A percentile compares a stretch with the other conserved stretches of the same genome.
Evolutionary conservation across 257 asterid genomes (phyloP).

Genomic region (Solanum lycopersicoides): DNA sequence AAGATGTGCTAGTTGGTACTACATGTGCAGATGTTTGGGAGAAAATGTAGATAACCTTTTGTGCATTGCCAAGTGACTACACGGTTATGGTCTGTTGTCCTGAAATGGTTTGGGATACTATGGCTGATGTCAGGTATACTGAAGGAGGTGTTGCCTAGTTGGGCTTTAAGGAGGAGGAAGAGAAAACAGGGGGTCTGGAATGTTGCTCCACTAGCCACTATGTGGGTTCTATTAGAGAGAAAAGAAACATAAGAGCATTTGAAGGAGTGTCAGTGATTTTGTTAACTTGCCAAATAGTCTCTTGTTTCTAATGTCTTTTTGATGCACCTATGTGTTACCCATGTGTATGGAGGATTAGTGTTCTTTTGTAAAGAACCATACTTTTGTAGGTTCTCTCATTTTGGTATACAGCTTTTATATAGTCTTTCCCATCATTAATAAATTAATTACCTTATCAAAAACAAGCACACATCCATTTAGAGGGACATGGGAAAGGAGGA

Average conservation of each 20-base stretch:
- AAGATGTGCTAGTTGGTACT: background rate
- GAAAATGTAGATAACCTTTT: background rate
- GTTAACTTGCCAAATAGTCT: background rate
- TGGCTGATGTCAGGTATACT: background rate
- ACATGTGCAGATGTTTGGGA: background rate
- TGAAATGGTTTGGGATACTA: background rate
- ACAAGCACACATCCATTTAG: background rate
- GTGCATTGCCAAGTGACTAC: background rate
- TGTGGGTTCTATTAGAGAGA: background rate
- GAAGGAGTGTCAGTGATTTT: background rate
- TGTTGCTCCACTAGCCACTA: background rate
- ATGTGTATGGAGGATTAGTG: background rate
- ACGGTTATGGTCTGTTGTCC: background rate
- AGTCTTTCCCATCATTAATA: background rate
- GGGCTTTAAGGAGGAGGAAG: background rate
- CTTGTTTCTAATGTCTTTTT: background rate
- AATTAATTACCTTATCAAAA: background rate
- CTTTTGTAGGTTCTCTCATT: background rate
- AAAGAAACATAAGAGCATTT: background rate
- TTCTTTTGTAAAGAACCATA: background rate
- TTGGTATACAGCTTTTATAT: background rate
- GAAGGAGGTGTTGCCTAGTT: background rate
- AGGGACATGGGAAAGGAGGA: background rate
- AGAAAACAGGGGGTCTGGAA: background rate
- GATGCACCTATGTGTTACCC: background rate